phyloP scores from a whole-genome alignment of 306 rosid species.

The Ochetophila trinervis region DNA sequence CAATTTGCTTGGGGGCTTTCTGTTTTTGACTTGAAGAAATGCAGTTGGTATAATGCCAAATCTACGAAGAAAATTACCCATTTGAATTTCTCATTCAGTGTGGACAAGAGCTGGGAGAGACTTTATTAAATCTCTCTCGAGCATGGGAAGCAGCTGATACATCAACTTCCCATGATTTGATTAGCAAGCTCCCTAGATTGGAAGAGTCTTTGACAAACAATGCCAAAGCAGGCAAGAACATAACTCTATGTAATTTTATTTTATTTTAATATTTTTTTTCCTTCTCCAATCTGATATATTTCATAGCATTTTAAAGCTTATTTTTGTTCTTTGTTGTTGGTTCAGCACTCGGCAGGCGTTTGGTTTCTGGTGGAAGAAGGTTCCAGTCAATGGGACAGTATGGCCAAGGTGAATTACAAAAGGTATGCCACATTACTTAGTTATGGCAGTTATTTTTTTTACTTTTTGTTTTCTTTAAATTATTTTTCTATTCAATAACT shows the following conservation, averaged over 20 bases:
- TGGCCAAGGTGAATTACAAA: slow-evolving; percentile 85
- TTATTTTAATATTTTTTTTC: slow-evolving; percentile 12
- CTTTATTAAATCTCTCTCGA: slow-evolving; percentile 70
- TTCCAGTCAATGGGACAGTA: slow-evolving; percentile 95
- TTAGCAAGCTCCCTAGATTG: slow-evolving; percentile 57
- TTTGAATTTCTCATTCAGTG: slow-evolving; percentile 45
- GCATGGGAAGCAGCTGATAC: slow-evolving; percentile 92
- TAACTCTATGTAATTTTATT: too few species aligned
- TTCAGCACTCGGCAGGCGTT: slow-evolving; percentile 81
- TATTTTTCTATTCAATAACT: background rate
- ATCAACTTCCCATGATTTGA: slow-evolving; percentile 60
- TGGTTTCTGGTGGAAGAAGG: slow-evolving; percentile 77
- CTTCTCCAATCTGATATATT: slow-evolving; percentile 1
- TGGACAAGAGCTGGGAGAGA: slow-evolving; percentile 83
- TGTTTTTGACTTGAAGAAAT: slow-evolving; percentile 9
- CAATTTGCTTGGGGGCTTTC: background rate
- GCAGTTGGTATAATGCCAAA: background rate
- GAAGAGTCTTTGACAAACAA: slow-evolving; percentile 50
- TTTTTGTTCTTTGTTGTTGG: slow-evolving; percentile 28
- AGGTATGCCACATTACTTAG: slow-evolving; percentile 46
- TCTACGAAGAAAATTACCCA: slow-evolving; percentile 10
- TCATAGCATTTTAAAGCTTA: slow-evolving; percentile 27
- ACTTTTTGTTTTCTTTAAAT: background rate
- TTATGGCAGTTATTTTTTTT: background rate
- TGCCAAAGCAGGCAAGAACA: slow-evolving; percentile 72